Evolutionary conservation across 768 basidiomycete genomes (phyloP).

Genomic region (Trametes meyenii): DNA sequence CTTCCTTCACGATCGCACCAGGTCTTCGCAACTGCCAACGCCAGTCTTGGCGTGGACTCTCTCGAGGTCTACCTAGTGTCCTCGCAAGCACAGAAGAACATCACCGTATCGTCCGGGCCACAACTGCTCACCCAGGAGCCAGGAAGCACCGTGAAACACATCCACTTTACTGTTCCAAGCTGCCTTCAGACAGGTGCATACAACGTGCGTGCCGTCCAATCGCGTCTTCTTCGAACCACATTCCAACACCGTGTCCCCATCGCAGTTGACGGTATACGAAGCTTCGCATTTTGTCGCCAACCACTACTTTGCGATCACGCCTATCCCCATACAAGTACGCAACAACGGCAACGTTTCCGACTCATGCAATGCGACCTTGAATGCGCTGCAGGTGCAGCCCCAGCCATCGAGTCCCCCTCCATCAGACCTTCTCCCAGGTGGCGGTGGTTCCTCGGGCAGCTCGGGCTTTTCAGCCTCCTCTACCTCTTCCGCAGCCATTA

Average conservation of each 20-base stretch:
- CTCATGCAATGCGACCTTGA: slow-evolving; percentile 29
- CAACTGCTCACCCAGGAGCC: slow-evolving; percentile 41
- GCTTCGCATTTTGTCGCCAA: slow-evolving; percentile 37
- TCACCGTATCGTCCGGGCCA: slow-evolving; percentile 43
- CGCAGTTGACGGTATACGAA: slow-evolving; percentile 52
- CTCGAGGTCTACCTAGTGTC: slow-evolving; percentile 51
- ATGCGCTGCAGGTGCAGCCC: slow-evolving; percentile 34
- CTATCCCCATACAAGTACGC: slow-evolving; percentile 40
- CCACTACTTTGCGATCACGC: slow-evolving; percentile 44
- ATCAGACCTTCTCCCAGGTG: not conserved
- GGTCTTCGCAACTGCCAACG: not conserved
- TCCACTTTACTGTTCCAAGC: slow-evolving; percentile 42
- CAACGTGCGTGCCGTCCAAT: slow-evolving; percentile 40
- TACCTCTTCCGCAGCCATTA: not conserved
- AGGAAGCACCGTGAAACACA: slow-evolving; percentile 43
- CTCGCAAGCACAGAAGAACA: slow-evolving; percentile 38
- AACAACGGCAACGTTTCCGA: slow-evolving; percentile 33
- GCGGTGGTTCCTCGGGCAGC: not conserved
- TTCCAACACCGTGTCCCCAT: not conserved
- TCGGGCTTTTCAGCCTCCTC: not conserved
- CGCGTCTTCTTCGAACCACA: slow-evolving; percentile 1
- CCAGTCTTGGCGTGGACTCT: slow-evolving; percentile 25
- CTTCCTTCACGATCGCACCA: not conserved
- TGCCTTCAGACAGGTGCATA: slow-evolving; percentile 45
- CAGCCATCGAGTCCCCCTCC: slow-evolving; percentile 40